Base-by-base conservation (phyloP, 2,329 filamentous ascomycete genomes). In the Penicillium sp. region DNA sequence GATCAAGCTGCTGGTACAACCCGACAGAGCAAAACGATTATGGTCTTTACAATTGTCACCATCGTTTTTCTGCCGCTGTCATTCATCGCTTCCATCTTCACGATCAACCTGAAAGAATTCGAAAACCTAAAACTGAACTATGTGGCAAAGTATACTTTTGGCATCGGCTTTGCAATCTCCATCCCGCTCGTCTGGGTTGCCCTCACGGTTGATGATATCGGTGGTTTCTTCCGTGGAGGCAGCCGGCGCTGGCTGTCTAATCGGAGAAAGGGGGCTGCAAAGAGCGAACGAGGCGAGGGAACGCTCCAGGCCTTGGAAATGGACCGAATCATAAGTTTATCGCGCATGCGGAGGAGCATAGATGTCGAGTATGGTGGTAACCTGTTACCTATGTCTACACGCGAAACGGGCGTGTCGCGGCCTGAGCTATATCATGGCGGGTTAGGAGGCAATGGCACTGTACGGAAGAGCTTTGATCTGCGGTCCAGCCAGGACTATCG, bases 1-100 rank as follows among this genome's bases (percentile, higher is more conserved):
- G 80, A 84, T 41, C 81, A 84, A 63, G 82, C 83, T 0, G 76
- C 79, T 2, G 78, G 79, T 1, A 83, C 82, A 0, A 79, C 81
- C 0, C 73, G 77, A 7, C 75, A 84, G 67, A 77, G 71, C 2
- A 78, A 78, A 48, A 80, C 77, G 0, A 76, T 81, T 52, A 78
- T 81, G 75, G 76, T 81, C 7, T 81, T 82, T 58, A 82, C 79
- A 3, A 76, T 81, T 38, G 79, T 81, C 2, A 82, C 79, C 0
- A 80, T 81, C 49, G 71, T 81, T 22, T 82, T 82, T 62, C 65
- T 81, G 0, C 79, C 79, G 0, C 55, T 81, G 3, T 77, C 73
- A 1, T 81, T 82, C 62, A 79, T 82, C 49, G 73, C 78, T 0
- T 74, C 76, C 0, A 72, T 82, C 46, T 81, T 82, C 59, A 75